Evolutionary conservation across 2,329 filamentous ascomycete species (phyloP).

Genomic region (Eutypa lata): DNA sequence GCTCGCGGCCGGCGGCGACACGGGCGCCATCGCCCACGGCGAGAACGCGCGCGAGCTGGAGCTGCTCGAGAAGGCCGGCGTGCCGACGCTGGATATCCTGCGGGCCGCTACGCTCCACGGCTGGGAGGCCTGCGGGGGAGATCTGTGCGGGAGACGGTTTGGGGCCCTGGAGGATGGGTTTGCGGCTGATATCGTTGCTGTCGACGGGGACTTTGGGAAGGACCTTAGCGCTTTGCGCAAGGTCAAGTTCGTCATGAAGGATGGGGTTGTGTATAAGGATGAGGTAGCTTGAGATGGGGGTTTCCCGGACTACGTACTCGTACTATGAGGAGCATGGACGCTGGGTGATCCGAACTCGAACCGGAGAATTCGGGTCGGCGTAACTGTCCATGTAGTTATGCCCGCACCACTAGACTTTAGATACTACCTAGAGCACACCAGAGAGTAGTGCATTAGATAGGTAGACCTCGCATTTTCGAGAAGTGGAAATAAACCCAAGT

Average conservation of each 20-base stretch:
- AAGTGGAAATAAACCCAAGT: too few species aligned
- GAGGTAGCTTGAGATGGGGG: not conserved
- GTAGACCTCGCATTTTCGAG: too few species aligned
- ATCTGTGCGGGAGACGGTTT: conserved; percentile 48
- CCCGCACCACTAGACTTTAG: too few species aligned
- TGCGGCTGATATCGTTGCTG: conserved; percentile 49
- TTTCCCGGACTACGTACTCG: too few species aligned
- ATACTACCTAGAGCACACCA: too few species aligned
- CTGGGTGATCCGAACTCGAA: too few species aligned
- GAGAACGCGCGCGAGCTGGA: conserved; percentile 52
- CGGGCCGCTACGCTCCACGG: conserved; percentile 49
- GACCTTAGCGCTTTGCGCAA: conserved; percentile 41
- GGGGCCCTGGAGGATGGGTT: conserved; percentile 48
- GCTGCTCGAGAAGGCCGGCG: conserved; percentile 48
- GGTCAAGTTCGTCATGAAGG: conserved; percentile 57
- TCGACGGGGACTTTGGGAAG: conserved; percentile 40
- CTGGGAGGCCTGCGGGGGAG: conserved; percentile 53
- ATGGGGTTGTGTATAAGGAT: conserved; percentile 47
- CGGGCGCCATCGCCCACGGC: conserved; percentile 51
- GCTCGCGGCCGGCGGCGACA: conserved; percentile 52
- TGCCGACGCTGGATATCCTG: conserved; percentile 48
- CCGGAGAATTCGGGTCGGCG: too few species aligned
- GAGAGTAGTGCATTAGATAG: too few species aligned
- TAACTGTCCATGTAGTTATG: too few species aligned
- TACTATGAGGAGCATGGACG: not conserved